These are phyloP conservation scores for Salix udensis DNA, from an alignment of 345 rosid species.

Conservation along the genomic window DNA sequence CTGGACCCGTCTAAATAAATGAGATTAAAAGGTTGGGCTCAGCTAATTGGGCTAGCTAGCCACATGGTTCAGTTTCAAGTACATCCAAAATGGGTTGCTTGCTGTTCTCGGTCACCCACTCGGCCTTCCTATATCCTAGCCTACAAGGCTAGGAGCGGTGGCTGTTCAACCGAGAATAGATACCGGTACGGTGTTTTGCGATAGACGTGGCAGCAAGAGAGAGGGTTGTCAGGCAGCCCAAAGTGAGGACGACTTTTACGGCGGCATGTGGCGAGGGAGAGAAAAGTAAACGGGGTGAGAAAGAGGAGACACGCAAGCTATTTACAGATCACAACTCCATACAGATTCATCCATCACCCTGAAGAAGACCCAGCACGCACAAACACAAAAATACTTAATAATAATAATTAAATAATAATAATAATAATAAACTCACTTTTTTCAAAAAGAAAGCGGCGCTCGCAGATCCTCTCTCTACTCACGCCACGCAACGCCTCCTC, in stretches of 20 bases:
- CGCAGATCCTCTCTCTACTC: not conserved
- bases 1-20: no score
- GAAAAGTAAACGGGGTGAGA: not conserved
- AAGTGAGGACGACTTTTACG: not conserved
- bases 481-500: not conserved
- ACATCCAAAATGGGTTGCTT: not conserved
- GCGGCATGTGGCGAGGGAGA: not conserved
- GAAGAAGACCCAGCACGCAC: not conserved
- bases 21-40: not conserved
- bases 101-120: not conserved
- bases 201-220: not conserved
- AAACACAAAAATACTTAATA: not conserved
- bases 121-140: not conserved
- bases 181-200: not conserved
- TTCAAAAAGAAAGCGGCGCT: constrained; percentile 31
- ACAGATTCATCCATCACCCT: not conserved
- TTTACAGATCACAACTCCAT: not conserved
- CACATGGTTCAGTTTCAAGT: not conserved
- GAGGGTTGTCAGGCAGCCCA: not conserved
- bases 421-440: not conserved
- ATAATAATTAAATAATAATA: not conserved
- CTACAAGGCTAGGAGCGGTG: not conserved
- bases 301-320: not conserved
- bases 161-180: not conserved
- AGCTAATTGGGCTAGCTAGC: not conserved